Percentiles rank a stretch among this genome's conserved stretches.
These are phyloP conservation scores for Mortierella hygrophila DNA, from an alignment of 192 early-diverging fungal genomes.

Conservation along the genomic window DNA sequence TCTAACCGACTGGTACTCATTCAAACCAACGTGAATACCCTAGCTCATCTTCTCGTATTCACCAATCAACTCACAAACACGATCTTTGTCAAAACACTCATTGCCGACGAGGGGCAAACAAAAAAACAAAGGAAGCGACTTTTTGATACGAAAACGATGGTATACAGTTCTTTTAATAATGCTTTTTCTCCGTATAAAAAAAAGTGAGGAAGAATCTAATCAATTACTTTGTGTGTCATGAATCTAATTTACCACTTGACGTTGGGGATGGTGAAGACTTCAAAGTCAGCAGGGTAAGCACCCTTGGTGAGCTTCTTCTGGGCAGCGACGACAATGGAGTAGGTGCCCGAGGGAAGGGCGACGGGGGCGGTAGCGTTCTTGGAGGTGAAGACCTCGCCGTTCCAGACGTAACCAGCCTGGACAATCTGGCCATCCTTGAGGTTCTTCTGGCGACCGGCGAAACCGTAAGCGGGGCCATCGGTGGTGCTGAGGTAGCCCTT, in stretches of 20 bases:
- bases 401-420: constrained; percentile 27
- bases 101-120: background rate
- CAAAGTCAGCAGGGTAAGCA: constrained; percentile 34
- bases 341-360: constrained; percentile 20
- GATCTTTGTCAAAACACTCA: too few species aligned
- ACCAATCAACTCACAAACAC: too few species aligned
- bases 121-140: background rate
- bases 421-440: background rate
- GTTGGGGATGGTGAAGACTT: constrained; percentile 25
- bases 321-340: constrained; percentile 34
- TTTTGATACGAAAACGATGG: background rate
- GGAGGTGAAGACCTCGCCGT: constrained; percentile 16
- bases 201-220: background rate
- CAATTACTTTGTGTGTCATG: background rate
- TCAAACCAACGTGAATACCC: too few species aligned
- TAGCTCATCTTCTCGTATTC: too few species aligned
- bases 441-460: constrained; percentile 14
- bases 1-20: too few species aligned
- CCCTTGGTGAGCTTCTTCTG: constrained; percentile 47
- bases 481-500: constrained; percentile 15
- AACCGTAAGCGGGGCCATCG: constrained; percentile 20
- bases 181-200: background rate
- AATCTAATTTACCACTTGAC: constrained; percentile 11
- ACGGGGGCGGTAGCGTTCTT: background rate
- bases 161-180: background rate